Base-by-base conservation (phyloP, 805 yeast species). In the Metschnikowia lachancei region DNA sequence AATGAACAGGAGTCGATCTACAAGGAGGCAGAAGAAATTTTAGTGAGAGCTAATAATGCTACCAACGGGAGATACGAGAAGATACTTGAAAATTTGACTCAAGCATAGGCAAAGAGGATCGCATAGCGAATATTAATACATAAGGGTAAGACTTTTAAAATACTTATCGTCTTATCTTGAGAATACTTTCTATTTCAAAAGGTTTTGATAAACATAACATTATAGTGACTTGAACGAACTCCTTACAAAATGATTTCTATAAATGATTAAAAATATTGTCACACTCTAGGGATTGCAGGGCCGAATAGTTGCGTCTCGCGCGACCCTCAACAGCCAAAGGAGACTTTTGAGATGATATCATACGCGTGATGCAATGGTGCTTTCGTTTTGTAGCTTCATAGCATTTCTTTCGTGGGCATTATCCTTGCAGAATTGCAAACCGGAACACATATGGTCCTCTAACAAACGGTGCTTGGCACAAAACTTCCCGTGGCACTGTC, bases 401-500 rank as follows among this genome's bases (percentile, higher is more conserved):
- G 96, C 96, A 62, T 89, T 89, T 54, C 88, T 70, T 55, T 86
- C 91, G 58, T 87, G 95, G 55, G 88, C 81, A 57, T 77, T 81
- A 57, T 88, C 91, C 72, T 87, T 87, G 72, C 95, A 88, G 53
- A 70, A 76, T 60, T 83, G 85, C 49, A 89, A 75, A 6, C 94
- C 95, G 47, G 76, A 73, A 63, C 97, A 89, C 49, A 75, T 64
- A 67, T 89, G 97, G 64, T 83, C 89, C 66, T 89, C 97, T 68
- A 90, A 73, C 46, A 89, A 72, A 46, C 97, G 77, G 69, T 89
- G 97, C 59, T 85, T 85, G 28, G 92, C 84, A 66, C 97, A 89
- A 65, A 81, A 89, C 59, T 83, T 85, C 37, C 95, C 95, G 39
- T 80, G 79, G 65, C 97, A 89, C 61, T 83, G 85, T 44, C 82